A percentile compares a stretch with the other conserved stretches of the same genome.
phyloP scores from a whole-genome alignment of 352 stramenopile genomes.

The Phytopythium montanum region DNA sequence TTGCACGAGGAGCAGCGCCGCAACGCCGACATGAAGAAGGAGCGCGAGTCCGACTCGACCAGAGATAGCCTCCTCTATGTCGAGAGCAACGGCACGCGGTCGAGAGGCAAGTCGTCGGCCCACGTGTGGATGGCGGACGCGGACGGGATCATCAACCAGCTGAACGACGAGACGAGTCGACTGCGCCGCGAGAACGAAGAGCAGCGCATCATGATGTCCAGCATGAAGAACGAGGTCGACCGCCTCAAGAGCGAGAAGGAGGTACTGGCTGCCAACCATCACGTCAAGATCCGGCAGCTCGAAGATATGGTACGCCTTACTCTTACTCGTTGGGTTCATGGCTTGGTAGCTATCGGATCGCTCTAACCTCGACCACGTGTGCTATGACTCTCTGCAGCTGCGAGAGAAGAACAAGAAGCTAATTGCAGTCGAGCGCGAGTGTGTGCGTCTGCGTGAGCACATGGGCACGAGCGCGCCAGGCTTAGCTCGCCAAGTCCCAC shows the following conservation, averaged over 20 bases:
- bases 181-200: slow-evolving; percentile 80
- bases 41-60: slow-evolving; percentile 32
- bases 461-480: slow-evolving; percentile 24
- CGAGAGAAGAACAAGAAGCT: slow-evolving; percentile 87
- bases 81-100: slow-evolving; percentile 35
- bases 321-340: background rate
- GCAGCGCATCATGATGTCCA: slow-evolving; percentile 34
- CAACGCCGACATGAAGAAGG: slow-evolving; percentile 53
- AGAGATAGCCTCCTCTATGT: slow-evolving; percentile 38
- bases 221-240: slow-evolving; percentile 64
- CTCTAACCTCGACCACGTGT: slow-evolving; percentile 1
- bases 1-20: slow-evolving; percentile 59
- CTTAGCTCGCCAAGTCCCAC: slow-evolving; percentile 30
- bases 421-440: slow-evolving; percentile 62
- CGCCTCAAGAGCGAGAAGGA: slow-evolving; percentile 80
- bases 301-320: slow-evolving; percentile 44
- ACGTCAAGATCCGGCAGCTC: slow-evolving; percentile 80
- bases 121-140: slow-evolving; percentile 85
- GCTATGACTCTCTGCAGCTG: slow-evolving; percentile 24
- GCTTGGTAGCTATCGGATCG: background rate
- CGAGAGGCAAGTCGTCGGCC: slow-evolving; percentile 56
- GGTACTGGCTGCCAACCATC: slow-evolving; percentile 63
- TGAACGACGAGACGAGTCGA: slow-evolving; percentile 68
- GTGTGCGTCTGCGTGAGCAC: slow-evolving; percentile 60
- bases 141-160: slow-evolving; percentile 75